Percentiles rank a stretch among this genome's conserved stretches.
These are phyloP conservation scores for Citrus australasica DNA, from an alignment of 345 rosid genomes.

Conservation along the genomic window DNA sequence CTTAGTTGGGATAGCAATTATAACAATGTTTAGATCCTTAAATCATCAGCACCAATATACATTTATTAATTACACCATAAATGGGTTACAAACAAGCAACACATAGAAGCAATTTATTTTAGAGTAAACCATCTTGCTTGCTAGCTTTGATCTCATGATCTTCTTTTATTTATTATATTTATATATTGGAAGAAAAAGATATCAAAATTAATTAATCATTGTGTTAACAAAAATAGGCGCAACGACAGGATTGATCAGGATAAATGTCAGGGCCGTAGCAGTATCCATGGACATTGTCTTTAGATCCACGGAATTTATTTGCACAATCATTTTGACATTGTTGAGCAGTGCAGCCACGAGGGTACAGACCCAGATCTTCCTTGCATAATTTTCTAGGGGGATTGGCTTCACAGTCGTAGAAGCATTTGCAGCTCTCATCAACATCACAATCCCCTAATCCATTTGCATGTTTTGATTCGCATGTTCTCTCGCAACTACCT, in stretches of 20 bases:
- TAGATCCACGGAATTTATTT: background rate
- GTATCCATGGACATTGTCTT: background rate
- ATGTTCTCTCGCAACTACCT: background rate
- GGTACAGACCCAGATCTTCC: background rate
- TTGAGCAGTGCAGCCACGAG: background rate
- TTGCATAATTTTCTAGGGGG: no score
- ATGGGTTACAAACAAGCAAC: no score
- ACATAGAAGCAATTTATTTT: no score
- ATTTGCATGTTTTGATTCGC: background rate
- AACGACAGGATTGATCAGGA: background rate
- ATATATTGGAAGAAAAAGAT: no score
- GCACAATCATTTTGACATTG: background rate
- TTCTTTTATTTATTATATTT: no score
- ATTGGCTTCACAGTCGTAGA: background rate
- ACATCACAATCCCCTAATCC: background rate
- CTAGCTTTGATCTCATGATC: no score
- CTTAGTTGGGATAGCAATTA: no score
- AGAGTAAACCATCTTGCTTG: no score
- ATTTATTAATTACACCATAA: no score
- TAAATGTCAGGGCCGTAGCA: background rate
- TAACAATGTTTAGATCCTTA: no score
- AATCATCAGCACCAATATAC: no score
- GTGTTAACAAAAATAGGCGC: background rate
- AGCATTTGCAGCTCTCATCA: background rate
- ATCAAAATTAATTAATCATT: no score